Conservation (phyloP, 1,284 basidiomycete genomes). For the Ceratobasidium papillatum region DNA sequence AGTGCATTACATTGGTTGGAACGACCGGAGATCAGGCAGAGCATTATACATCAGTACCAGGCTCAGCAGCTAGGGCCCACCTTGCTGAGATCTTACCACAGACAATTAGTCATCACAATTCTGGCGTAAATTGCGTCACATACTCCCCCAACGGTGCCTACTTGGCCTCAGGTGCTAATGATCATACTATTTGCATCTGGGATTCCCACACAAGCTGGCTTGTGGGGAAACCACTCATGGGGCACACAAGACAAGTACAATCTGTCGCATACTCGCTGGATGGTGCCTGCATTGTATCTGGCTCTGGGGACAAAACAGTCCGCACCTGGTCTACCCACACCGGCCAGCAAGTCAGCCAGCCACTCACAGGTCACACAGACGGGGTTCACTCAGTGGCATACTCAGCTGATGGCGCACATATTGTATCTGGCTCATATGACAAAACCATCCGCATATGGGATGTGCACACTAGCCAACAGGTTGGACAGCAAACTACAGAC, state of each 20-base stretch:
- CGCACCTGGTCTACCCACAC: slow-evolving; percentile 2
- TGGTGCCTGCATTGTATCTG: slow-evolving; percentile 34
- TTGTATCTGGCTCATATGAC: slow-evolving; percentile 38
- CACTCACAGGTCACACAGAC: slow-evolving; percentile 4
- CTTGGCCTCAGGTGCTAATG: neutral
- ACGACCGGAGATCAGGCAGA: too few relatives aligned
- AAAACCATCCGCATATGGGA: slow-evolving; percentile 41
- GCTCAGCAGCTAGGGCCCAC: too few relatives aligned
- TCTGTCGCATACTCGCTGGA: slow-evolving; percentile 1
- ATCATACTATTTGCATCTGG: neutral
- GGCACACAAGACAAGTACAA: neutral
- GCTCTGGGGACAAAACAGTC: slow-evolving; percentile 31
- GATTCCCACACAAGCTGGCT: neutral
- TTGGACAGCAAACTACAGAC: neutral
- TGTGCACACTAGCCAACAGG: neutral
- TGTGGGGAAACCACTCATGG: neutral
- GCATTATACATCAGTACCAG: too few relatives aligned
- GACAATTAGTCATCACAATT: too few relatives aligned
- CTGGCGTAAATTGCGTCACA: too few relatives aligned
- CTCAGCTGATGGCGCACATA: slow-evolving; percentile 27
- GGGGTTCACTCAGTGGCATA: slow-evolving; percentile 20
- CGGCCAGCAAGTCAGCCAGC: neutral
- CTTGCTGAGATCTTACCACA: too few relatives aligned
- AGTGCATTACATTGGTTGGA: too few relatives aligned
- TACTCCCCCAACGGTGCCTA: neutral